These are phyloP conservation scores for Plasmodium inui DNA, from an alignment of 169 alveolate species.

Conservation along the genomic window DNA sequence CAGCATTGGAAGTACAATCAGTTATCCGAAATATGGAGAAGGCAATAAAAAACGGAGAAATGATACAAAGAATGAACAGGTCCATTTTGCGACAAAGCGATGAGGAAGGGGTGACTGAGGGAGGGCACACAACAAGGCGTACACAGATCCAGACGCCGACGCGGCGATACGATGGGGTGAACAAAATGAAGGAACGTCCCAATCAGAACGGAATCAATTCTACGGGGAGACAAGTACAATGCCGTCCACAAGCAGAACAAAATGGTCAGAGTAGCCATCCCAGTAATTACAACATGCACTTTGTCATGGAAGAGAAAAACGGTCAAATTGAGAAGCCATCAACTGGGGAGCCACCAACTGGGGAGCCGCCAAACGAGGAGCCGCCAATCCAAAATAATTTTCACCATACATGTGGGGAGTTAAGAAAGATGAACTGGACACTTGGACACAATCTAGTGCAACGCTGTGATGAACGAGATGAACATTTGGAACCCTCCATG, in stretches of 20 bases:
- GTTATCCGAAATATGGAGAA: constrained; percentile 23
- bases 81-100: not conserved
- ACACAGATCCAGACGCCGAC: not conserved
- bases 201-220: not conserved
- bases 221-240: not conserved
- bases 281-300: not conserved
- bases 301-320: not conserved
- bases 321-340: not conserved
- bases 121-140: not conserved
- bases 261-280: not conserved
- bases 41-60: constrained; percentile 30
- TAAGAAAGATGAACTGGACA: not conserved
- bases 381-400: not conserved
- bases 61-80: not conserved
- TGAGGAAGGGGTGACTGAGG: not conserved
- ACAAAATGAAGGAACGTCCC: not conserved
- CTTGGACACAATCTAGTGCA: not conserved
- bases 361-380: no score
- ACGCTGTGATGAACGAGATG: not conserved
- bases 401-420: not conserved
- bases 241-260: not conserved
- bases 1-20: not conserved
- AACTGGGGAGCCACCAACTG: not conserved
- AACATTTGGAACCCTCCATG: not conserved
- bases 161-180: not conserved